Evolutionary conservation across 1,139 yeast genomes (phyloP), one percentile per base, ranked within the genome.

Genomic region (Yamadazyma membranifaciens): DNA sequence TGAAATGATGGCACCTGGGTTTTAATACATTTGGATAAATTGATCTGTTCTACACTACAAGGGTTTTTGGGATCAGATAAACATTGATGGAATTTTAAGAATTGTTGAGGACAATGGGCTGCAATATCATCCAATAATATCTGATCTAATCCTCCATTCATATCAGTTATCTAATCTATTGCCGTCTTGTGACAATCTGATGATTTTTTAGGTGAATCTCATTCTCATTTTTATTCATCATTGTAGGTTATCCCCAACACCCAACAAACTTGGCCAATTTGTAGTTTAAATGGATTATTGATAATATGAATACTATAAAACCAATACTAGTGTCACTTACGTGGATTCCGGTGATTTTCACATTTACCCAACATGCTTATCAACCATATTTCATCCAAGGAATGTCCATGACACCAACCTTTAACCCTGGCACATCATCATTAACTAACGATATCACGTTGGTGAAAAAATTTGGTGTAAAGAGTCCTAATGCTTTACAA

Each of bases 391-490:
- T 80, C 59, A 78, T 91, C n/a, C 78, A 81, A 31, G 98, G 98
- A 1, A 62, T 75, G 31, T 87, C 96, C 14, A 91, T 91, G 98
- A 73, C 87, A 37, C 98, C 98, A 1, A 79, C 96, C 0, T 76
- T 91, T 55, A 91, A 91, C 58, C 95, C 96, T 0, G 73, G 69
- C 10, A 59, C 65, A 3, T 50, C 55, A 9, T 73, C 80, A 35
- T 68, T 76, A 15, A 60, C 73, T 13, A 67, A 75, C 20, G 96
- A 89, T 57, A 73, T 86, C 60, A 89, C 86, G 1, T 52, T 87
- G 7, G 69, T 91, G 12, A 80, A 84, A 73, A 87, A 86, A 57
- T 81, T 68, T 62, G 75, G 78, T 25, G 62, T 80, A 22, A 71
- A 75, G 39, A 61, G 65, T 32, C 71, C 81, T 1, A 60, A 66